Base-by-base conservation (phyloP, 352 stramenopile genomes). In the Phytophthora brassicae region DNA sequence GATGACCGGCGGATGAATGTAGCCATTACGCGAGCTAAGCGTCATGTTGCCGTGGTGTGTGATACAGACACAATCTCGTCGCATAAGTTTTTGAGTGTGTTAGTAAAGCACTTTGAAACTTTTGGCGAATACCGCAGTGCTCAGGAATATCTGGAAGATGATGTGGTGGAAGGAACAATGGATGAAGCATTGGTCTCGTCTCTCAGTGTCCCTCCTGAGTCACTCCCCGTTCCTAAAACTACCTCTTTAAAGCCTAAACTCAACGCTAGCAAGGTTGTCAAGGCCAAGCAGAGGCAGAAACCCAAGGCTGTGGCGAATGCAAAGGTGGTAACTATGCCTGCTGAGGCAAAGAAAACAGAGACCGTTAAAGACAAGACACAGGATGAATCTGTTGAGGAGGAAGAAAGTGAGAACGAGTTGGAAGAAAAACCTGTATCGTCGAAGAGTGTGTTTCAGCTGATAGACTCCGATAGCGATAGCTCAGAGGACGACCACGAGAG, bases 1-100 rank as follows among this genome's bases (percentile, higher is more conserved):
- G 97, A 99, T 63, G 82, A 98, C 47, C 84, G 97, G 7, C 88
- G 97, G n/a, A 91, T 99, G 65, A 99, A 99, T 79, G 97, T 99
- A 19, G 97, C 97, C 11, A 86, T 99, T 9, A 99, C 97, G 19
- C 75, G 97, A 22, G 96, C 96, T 1, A 98, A 97, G 70, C 84
- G 97, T 19, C 97, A 99, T 67, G 83, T 97, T n/a, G 86, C 83
- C 16, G 60, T 99, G 1, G 80, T 99, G 19, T 97, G 95, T 56
- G 96, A 99, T 72, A 90, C 80, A 4, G 93, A 98, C 33, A 99
- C 95, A 22, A 96, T 98, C 52, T 82, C 75, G 2, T 65, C 81
- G 45, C 88, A 97, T 72, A 68, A 76, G 16, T 99, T 99, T 62
- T 76, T 99, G 19, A 84, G 82, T 45, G 77, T 73, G 3, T 60